A percentile compares a stretch with the other conserved stretches of the same genome.
Evolutionary conservation across 2,329 filamentous ascomycete species (phyloP).

Genomic region (Ophiocordyceps robertsii): DNA sequence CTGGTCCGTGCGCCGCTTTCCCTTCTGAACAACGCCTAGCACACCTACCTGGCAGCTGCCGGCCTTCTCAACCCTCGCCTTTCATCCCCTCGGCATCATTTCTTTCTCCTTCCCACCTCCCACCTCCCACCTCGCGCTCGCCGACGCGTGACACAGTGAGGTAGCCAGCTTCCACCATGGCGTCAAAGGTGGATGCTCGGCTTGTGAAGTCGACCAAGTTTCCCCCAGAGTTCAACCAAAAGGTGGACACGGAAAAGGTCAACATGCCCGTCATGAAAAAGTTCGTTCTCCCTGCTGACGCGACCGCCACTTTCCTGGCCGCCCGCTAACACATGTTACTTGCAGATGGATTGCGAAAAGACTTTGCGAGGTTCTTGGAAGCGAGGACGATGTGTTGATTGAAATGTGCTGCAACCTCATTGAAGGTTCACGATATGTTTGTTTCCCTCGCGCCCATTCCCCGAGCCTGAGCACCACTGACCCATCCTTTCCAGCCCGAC

Average conservation of each 20-base stretch:
- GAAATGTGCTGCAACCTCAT: constrained; percentile 62
- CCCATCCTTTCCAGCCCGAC: constrained; percentile 54
- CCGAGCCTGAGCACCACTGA: constrained; percentile 9
- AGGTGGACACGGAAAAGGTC: constrained; percentile 95
- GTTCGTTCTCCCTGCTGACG: constrained; percentile 31
- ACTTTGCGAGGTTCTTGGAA: constrained; percentile 78
- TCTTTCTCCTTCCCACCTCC: background rate
- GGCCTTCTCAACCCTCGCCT: background rate
- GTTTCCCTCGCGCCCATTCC: background rate
- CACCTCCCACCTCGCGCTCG: background rate
- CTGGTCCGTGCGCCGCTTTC: background rate
- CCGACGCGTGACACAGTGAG: background rate
- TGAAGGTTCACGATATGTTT: constrained; percentile 63
- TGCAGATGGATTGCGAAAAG: constrained; percentile 82
- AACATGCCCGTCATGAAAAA: constrained; percentile 98
- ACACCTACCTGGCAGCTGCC: background rate
- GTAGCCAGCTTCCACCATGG: constrained; percentile 41
- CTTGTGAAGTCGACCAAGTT: constrained; percentile 86
- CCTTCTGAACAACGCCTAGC: background rate
- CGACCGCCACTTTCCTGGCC: constrained; percentile 3
- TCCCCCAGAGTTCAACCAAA: constrained; percentile 81
- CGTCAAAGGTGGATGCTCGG: constrained; percentile 76
- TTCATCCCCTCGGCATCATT: background rate
- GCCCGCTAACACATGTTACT: constrained; percentile 3
- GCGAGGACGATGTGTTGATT: constrained; percentile 90